A percentile compares a stretch with the other conserved stretches of the same genome.
Evolutionary conservation across 176 grass and related monocot genomes (phyloP).

Genomic region (Aegilops bicornis): DNA sequence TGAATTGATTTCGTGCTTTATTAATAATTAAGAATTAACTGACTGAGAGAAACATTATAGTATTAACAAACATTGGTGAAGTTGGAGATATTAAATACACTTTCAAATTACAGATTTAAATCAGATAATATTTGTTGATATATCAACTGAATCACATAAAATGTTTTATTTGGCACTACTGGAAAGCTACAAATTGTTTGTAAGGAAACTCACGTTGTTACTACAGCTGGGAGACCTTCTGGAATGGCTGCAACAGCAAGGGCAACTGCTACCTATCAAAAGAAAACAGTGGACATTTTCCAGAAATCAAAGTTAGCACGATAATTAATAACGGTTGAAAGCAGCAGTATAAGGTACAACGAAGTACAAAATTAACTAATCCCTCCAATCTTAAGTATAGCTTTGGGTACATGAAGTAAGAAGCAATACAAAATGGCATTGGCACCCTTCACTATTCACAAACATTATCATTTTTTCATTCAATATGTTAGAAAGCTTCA

Average conservation of each 20-base stretch:
- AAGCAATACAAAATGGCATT: not conserved
- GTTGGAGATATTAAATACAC: constrained; percentile 1
- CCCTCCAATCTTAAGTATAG: not conserved
- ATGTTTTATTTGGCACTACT: not conserved
- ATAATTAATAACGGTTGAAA: not conserved
- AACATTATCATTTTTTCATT: not conserved
- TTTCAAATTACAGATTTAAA: not conserved
- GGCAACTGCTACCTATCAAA: constrained; percentile 86
- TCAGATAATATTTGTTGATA: not conserved
- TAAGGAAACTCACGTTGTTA: constrained; percentile 81
- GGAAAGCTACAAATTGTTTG: constrained; percentile 29
- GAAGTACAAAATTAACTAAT: constrained; percentile 18
- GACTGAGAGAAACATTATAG: not conserved
- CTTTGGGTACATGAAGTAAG: not conserved
- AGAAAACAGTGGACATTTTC: constrained; percentile 25
- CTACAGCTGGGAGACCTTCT: constrained; percentile 98
- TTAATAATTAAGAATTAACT: not conserved
- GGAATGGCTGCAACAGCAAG: constrained; percentile 97
- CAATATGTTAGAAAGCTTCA: not conserved
- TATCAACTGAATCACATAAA: not conserved
- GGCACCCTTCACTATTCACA: constrained; percentile 5
- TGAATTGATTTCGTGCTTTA: not conserved
- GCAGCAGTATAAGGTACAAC: not conserved
- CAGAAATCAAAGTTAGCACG: constrained; percentile 3
- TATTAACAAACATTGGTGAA: not conserved